Percentiles rank a stretch among this genome's conserved stretches.
Conservation (phyloP, 106 monocot species). For the Posidonia australis region DNA sequence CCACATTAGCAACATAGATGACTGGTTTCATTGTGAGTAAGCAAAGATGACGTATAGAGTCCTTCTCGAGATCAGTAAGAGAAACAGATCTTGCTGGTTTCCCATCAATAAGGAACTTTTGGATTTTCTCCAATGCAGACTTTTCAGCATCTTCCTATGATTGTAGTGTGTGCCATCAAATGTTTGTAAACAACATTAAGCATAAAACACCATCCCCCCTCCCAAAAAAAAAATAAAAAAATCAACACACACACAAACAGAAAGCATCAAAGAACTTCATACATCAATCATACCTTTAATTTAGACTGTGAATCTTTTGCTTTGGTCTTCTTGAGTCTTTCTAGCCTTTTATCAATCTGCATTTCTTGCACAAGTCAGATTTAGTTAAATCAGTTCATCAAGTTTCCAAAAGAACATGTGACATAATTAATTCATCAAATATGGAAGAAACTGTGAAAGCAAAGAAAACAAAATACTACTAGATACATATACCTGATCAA, state of each 20-base stretch:
- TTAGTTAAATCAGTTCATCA: constrained; percentile 1
- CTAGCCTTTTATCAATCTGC: constrained; percentile 95
- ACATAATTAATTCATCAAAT: too few relatives aligned
- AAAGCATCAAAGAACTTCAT: not conserved
- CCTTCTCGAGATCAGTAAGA: constrained; percentile 75
- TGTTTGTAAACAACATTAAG: constrained; percentile 2
- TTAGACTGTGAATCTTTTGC: constrained; percentile 76
- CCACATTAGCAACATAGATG: constrained; percentile 95
- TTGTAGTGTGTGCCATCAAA: not conserved
- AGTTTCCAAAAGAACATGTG: not conserved
- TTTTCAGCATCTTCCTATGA: constrained; percentile 81
- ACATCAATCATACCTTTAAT: constrained; percentile 47
- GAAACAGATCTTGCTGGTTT: constrained; percentile 87
- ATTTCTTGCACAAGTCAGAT: constrained; percentile 24
- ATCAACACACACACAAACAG: too few relatives aligned
- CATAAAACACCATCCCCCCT: not conserved
- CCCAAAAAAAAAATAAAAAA: too few relatives aligned
- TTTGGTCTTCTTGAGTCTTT: constrained; percentile 90
- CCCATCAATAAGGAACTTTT: constrained; percentile 74
- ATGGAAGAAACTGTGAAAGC: not conserved
- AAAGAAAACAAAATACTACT: not conserved
- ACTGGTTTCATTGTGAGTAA: constrained; percentile 97
- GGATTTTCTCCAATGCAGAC: constrained; percentile 83
- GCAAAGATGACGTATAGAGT: constrained; percentile 77
- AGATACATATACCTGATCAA: constrained; percentile 81